These are phyloP conservation scores for Cercospora sp. DNA, from an alignment of 2,329 filamentous ascomycete species.

Conservation along the genomic window DNA sequence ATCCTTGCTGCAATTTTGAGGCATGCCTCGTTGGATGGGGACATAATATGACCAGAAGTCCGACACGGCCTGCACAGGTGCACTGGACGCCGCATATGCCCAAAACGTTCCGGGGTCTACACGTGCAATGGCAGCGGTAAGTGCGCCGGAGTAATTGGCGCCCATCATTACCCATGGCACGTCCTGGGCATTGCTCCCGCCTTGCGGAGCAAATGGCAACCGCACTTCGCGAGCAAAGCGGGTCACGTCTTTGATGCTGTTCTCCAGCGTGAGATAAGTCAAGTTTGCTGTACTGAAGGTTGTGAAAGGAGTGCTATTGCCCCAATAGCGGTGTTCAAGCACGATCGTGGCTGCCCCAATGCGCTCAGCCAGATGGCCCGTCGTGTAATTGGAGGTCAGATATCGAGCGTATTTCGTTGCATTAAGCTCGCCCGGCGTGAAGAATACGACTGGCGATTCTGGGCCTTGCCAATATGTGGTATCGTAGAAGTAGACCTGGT, in stretches of 20 bases:
- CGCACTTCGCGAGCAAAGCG: conserved; percentile 56
- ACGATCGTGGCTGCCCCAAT: conserved; percentile 57
- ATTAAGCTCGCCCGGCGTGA: conserved; percentile 52
- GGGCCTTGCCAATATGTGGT: conserved; percentile 55
- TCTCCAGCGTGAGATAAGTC: conserved; percentile 56
- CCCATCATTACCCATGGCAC: conserved; percentile 60
- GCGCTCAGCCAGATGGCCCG: conserved; percentile 54
- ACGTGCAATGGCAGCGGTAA: conserved; percentile 58
- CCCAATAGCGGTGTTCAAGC: conserved; percentile 62
- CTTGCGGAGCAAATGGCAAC: conserved; percentile 53
- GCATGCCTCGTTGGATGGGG: conserved; percentile 60
- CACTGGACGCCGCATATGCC: conserved; percentile 61
- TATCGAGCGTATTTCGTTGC: conserved; percentile 48
- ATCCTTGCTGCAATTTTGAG: conserved; percentile 59
- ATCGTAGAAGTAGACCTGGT: conserved; percentile 57
- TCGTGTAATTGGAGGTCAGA: conserved; percentile 52
- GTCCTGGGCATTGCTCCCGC: conserved; percentile 52
- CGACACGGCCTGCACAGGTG: conserved; percentile 56
- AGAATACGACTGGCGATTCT: conserved; percentile 51
- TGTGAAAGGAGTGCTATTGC: conserved; percentile 55
- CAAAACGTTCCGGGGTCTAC: conserved; percentile 59
- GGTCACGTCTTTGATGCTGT: conserved; percentile 56
- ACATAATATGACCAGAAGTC: conserved; percentile 62
- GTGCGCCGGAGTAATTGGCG: conserved; percentile 59
- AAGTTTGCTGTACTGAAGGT: conserved; percentile 56